Conservation (phyloP, 495 filamentous ascomycete species). For the Aspergillus heteromorphus region DNA sequence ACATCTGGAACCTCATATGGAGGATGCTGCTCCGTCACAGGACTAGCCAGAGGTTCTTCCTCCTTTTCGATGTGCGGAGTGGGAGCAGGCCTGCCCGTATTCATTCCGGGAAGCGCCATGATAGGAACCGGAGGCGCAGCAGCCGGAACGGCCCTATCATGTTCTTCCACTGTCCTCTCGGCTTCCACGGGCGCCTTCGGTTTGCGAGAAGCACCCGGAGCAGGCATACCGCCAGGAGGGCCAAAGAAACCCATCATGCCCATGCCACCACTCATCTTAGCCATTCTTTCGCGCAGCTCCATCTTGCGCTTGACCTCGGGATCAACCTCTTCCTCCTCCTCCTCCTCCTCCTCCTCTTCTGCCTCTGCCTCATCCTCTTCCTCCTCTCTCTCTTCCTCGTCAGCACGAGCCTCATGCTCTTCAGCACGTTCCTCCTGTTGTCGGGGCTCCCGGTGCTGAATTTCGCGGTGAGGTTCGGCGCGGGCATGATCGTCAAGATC, state of each 20-base stretch:
- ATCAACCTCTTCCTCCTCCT: conserved; percentile 86
- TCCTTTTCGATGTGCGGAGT: conserved; percentile 37
- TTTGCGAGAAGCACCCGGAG: conserved; percentile 40
- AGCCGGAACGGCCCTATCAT: conserved; percentile 46
- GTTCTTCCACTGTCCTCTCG: conserved; percentile 56
- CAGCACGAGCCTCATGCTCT: conserved; percentile 40
- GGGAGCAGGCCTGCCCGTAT: conserved; percentile 34
- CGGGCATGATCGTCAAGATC: conserved; percentile 57
- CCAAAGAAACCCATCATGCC: conserved; percentile 95
- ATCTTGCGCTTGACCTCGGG: conserved; percentile 81
- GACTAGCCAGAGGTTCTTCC: conserved; percentile 28
- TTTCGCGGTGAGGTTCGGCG: conserved; percentile 15
- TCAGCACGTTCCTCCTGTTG: conserved; percentile 19
- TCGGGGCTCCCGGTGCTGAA: conserved; percentile 12
- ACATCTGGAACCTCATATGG: conserved; percentile 54
- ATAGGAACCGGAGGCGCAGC: conserved; percentile 68
- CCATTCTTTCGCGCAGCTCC: conserved; percentile 90
- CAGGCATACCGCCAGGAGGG: conserved; percentile 62
- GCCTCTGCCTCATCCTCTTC: conserved; percentile 39
- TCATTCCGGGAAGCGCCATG: conserved; percentile 72
- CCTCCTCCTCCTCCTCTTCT: conserved; percentile 65
- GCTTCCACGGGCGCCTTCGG: conserved; percentile 53
- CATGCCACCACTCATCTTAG: conserved; percentile 98
- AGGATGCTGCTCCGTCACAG: conserved; percentile 39
- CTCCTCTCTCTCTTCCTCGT: conserved; percentile 50